Evolutionary conservation across 352 stramenopile genomes (phyloP).

Genomic region (Pythium apleroticum): DNA sequence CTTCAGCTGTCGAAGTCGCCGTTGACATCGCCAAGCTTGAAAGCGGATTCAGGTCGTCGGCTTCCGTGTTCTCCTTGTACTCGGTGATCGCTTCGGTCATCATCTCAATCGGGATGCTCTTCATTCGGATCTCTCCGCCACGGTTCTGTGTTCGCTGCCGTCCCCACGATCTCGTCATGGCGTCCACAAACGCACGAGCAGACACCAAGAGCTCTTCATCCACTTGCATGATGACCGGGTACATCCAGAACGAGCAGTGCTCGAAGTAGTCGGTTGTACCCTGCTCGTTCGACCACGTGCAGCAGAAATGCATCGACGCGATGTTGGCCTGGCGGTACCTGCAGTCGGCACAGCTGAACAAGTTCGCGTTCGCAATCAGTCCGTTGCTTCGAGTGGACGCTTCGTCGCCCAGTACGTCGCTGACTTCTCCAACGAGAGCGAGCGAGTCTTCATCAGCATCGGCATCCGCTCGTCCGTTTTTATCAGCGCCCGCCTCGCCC

Average conservation of each 20-base stretch:
- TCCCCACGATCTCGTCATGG: constrained; percentile 59
- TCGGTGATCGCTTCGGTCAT: constrained; percentile 75
- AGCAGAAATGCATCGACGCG: constrained; percentile 86
- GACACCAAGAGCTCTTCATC: constrained; percentile 85
- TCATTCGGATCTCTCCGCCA: constrained; percentile 75
- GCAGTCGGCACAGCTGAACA: constrained; percentile 85
- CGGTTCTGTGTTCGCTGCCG: constrained; percentile 68
- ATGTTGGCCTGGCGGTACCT: constrained; percentile 78
- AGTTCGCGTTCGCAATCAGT: constrained; percentile 58
- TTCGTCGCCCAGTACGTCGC: constrained; percentile 25
- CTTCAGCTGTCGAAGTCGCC: constrained; percentile 63
- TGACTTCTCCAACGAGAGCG: constrained; percentile 12
- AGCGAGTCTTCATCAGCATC: constrained; percentile 25
- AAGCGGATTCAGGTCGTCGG: constrained; percentile 78
- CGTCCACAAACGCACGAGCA: constrained; percentile 70
- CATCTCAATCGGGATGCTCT: constrained; percentile 80
- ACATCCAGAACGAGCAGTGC: constrained; percentile 87
- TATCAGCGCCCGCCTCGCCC: constrained; percentile 46
- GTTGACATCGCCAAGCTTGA: constrained; percentile 68
- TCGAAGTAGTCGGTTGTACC: constrained; percentile 89
- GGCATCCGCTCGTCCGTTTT: constrained; percentile 26
- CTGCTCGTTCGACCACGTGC: constrained; percentile 88
- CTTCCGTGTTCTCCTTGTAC: constrained; percentile 76
- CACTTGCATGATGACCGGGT: constrained; percentile 80
- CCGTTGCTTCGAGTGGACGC: constrained; percentile 31